Evolutionary conservation across 106 monocot genomes (phyloP).

Genomic region (Gastrodia elata): DNA sequence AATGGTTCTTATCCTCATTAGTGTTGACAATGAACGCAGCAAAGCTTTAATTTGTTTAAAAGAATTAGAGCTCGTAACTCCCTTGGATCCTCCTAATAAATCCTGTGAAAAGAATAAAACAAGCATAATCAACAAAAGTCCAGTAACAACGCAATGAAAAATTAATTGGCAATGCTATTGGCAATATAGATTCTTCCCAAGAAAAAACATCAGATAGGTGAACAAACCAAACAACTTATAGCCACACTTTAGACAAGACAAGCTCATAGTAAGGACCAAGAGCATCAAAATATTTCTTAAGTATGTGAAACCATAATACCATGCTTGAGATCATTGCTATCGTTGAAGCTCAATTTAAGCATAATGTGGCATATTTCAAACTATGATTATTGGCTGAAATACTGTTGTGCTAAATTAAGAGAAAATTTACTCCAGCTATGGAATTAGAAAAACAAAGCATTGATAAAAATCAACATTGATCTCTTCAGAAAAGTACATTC

Average conservation of each 20-base stretch:
- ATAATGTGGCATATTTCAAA: too few species aligned
- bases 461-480: too few species aligned
- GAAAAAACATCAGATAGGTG: background rate
- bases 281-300: background rate
- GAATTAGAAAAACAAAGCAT: too few species aligned
- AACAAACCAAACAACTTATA: background rate
- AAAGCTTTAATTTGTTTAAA: slow-evolving; percentile 46
- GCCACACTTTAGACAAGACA: background rate
- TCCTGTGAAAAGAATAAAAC: slow-evolving; percentile 49
- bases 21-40: slow-evolving; percentile 48
- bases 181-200: background rate
- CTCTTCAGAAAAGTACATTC: too few species aligned
- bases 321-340: too few species aligned
- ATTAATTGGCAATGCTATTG: background rate
- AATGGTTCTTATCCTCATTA: slow-evolving; percentile 75
- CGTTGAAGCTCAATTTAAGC: too few species aligned
- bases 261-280: background rate
- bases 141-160: background rate
- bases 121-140: background rate
- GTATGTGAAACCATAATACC: background rate
- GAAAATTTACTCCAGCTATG: too few species aligned
- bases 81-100: slow-evolving; percentile 57
- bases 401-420: too few species aligned
- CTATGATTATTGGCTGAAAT: too few species aligned
- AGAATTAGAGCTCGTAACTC: slow-evolving; percentile 54